phyloP scores from a whole-genome alignment of 495 filamentous ascomycete genomes.

The Parathielavia appendiculata region DNA sequence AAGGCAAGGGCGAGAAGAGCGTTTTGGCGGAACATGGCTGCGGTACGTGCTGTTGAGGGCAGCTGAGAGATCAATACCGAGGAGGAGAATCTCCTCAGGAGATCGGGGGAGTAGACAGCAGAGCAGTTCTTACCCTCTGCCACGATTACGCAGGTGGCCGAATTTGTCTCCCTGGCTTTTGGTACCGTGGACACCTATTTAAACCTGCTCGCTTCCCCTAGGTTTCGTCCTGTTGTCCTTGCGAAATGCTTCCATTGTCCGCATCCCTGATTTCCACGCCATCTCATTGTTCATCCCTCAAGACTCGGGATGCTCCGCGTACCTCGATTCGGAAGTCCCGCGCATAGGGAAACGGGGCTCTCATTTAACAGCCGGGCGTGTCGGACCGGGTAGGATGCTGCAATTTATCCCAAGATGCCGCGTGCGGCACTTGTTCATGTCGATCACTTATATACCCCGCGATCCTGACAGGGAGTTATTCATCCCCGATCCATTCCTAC shows the following conservation, averaged over 20 bases:
- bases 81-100: too few species aligned
- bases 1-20: conserved; percentile 45
- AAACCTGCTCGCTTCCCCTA: neutral
- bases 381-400: conserved; percentile 5
- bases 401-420: conserved; percentile 9
- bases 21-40: conserved; percentile 14
- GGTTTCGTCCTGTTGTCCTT: neutral
- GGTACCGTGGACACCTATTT: too few species aligned
- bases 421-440: neutral
- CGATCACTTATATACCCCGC: conserved; percentile 7
- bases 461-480: neutral
- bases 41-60: neutral
- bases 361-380: conserved; percentile 5
- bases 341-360: neutral
- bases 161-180: too few species aligned
- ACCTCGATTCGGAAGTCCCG: conserved; percentile 7
- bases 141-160: too few species aligned
- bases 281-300: neutral
- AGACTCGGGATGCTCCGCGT: neutral
- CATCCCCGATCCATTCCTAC: too few species aligned
- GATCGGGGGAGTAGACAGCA: neutral
- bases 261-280: neutral
- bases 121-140: too few species aligned
- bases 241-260: conserved; percentile 4
- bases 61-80: neutral